A percentile compares a stretch with the other conserved stretches of the same genome.
Evolutionary conservation across 164 flowering plant species (phyloP).

Genomic region (Macadamia integrifolia): DNA sequence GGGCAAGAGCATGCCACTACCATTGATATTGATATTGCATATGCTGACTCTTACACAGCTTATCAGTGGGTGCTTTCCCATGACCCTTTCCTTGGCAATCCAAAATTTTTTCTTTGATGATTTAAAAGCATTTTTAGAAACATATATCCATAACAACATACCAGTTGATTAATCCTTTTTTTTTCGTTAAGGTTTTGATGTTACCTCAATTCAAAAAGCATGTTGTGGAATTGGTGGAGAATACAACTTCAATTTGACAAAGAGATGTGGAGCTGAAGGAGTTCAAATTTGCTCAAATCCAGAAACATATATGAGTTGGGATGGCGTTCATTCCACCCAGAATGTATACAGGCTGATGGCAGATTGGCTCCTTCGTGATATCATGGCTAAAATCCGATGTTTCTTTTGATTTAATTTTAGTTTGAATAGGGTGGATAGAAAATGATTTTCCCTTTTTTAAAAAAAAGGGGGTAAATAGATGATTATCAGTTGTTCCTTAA

Average conservation of each 20-base stretch:
- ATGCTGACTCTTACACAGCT: slow-evolving; percentile 20
- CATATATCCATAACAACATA: no score
- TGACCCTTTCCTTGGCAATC: no score
- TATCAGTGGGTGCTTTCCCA: no score
- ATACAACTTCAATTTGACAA: slow-evolving; percentile 12
- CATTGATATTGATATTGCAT: slow-evolving; percentile 5
- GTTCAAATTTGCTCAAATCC: slow-evolving; percentile 14
- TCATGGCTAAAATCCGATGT: slow-evolving; percentile 1
- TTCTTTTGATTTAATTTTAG: no score
- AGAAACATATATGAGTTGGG: slow-evolving; percentile 15
- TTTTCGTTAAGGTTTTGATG: background rate
- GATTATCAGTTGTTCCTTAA: no score
- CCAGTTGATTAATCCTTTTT: no score
- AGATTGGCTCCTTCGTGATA: slow-evolving; percentile 3
- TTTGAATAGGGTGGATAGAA: no score
- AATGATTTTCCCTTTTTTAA: no score
- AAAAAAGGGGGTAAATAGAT: no score
- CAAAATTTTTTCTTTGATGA: no score
- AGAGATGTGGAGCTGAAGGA: slow-evolving; percentile 15
- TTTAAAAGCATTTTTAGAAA: no score
- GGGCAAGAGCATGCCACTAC: background rate
- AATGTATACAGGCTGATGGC: slow-evolving; percentile 10
- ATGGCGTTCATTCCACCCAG: slow-evolving; percentile 24
- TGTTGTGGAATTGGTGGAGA: slow-evolving; percentile 23
- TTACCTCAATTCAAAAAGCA: slow-evolving; percentile 4